Evolutionary conservation across 352 stramenopile species (phyloP), one percentile per base, ranked within the genome.

Genomic region (Pythium utonaiense): DNA sequence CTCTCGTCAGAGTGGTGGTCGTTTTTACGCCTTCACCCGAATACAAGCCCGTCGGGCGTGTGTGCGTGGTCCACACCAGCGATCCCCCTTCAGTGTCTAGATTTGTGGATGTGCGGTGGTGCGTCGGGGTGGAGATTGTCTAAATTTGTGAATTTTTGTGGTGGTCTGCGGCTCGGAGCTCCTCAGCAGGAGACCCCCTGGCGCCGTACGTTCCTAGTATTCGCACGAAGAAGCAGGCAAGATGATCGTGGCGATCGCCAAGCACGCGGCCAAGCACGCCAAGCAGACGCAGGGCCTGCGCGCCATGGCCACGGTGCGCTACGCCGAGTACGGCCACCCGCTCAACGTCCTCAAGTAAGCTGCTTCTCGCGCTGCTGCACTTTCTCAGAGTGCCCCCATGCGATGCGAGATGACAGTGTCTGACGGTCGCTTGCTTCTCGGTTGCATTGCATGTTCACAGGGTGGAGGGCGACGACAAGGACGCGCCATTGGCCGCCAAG

Each of bases 291-390:
- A 44, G 52, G 47, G 48, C 51, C 53, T 71, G 61, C 80, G 78
- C 72, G 74, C 78, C 54, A 89, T 91, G 79, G 85, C 76, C 71
- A 89, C 82, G 36, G 58, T 91, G 45, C 77, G 80, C 68, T 91
- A 91, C 60, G 57, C 78, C 44, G 79, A 89, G 66, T 86, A 86
- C 66, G 82, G 82, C 51, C 75, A 89, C 64, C 82, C 81, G 33
- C 67, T 88, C 31, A 63, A 69, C 51, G 79, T 91, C 53, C 78
- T 91, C 55, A 75, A 74, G 78, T 88, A 57, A 27, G 42, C 40
- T 12, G n/a, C n/a, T n/a, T n/a, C n/a, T n/a, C n/a, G n/a, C n/a
- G n/a, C n/a, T n/a, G n/a, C n/a, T n/a, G 21, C 33, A 17, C 48
- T 17, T 50, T 13, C 36, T 6, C 22, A 34, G 22, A 25, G 34